Base-by-base conservation (phyloP, 1,284 basidiomycete species). In the Cutaneotrichosporon mucoides region DNA sequence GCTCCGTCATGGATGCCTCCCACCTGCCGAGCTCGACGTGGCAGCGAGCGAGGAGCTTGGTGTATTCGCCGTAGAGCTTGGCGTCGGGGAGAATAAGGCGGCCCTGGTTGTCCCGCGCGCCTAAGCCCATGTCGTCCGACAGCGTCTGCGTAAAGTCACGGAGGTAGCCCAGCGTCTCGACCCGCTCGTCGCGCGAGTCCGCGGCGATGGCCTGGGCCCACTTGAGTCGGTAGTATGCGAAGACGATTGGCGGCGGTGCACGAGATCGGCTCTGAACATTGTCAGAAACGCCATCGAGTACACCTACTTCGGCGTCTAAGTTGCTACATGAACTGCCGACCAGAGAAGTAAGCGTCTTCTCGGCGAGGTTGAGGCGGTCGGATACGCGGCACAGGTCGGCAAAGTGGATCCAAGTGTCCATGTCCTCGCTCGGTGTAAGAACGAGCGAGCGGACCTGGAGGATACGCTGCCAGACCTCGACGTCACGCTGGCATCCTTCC, bases 401-500 rank as follows among this genome's bases (percentile, higher is more conserved):
- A 70, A 92, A 92, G 75, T 90, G 88, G 79, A 92, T 98, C 95
- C 95, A 98, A 84, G 97, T 98, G 56, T 90, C 86, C 54, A 91
- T 92, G 71, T 98, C 94, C 69, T 97, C 93, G 65, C 90, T 90
- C 0, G 96, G 96, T 47, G 87, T 90, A 37, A 98, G 82, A 24
- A 99, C 94, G 53, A 99, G 84, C 0, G 93, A 92, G 60, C 96
- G 86, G 43, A 99, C 92, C 80, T 98, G 95, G 13, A 99, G 81
- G 50, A 99, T 92, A 24, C 95, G 87, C 78, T 99, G 96, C 96
- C 96, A 99, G 4, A 97, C 93, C 77, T 99, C 96, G 15, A 99
- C 96, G 68, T 99, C 96, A 12, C 92, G 90, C 74, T 99, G 94
- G 77, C 95, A 98, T 2, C 94, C 96, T 80, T 92, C 89, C 45